Evolutionary conservation across 108 stramenopile genomes (phyloP).

Genomic region (Nannochloropsis oceanica): DNA sequence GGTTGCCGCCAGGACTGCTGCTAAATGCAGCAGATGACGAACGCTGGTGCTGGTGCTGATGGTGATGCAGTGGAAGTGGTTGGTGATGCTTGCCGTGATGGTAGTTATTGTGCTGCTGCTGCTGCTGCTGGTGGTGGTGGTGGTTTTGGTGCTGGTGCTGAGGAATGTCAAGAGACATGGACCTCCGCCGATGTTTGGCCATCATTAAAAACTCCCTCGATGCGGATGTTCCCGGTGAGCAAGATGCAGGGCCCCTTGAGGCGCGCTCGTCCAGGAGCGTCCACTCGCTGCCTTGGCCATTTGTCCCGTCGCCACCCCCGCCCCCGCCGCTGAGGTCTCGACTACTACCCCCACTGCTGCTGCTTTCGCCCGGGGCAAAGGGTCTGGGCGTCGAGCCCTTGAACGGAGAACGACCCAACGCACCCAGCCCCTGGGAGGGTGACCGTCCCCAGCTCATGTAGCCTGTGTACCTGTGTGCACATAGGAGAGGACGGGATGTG

Average conservation of each 20-base stretch:
- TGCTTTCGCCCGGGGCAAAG: not conserved
- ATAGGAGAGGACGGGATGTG: no score
- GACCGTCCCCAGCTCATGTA: not conserved
- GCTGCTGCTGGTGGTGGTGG: not conserved
- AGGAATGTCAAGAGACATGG: not conserved
- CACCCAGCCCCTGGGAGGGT: not conserved
- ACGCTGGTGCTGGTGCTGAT: not conserved
- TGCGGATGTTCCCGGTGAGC: not conserved
- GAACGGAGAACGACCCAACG: not conserved
- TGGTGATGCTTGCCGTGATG: not conserved
- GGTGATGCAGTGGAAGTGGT: not conserved
- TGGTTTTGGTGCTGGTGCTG: not conserved
- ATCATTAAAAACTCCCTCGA: not conserved
- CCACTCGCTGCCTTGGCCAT: not conserved
- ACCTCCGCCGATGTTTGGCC: not conserved
- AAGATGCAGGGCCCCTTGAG: not conserved
- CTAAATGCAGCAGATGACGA: not conserved
- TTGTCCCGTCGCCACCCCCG: not conserved
- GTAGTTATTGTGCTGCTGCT: not conserved
- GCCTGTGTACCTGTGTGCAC: no score
- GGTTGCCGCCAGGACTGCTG: not conserved
- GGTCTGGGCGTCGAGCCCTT: not conserved
- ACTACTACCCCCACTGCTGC: not conserved
- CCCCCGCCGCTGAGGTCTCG: not conserved
- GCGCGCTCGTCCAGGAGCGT: not conserved